Percentiles rank a stretch among this genome's conserved stretches.
Evolutionary conservation across 768 basidiomycete genomes (phyloP).

Genomic region (Serendipita sp.): DNA sequence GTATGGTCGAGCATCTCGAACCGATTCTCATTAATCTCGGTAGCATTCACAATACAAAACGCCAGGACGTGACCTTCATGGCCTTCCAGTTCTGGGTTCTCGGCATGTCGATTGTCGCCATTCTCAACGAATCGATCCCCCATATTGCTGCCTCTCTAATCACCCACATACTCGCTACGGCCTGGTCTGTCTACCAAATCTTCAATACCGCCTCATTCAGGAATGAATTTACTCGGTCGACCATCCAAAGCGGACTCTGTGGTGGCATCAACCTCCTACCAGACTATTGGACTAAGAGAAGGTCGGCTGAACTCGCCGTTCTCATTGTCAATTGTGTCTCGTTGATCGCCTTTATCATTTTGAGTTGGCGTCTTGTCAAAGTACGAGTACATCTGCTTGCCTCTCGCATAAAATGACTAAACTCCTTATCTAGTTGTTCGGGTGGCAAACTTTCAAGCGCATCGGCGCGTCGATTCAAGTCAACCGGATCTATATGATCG

Average conservation of each 20-base stretch:
- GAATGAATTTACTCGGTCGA: constrained; percentile 35
- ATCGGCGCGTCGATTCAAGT: constrained; percentile 61
- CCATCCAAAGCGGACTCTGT: constrained; percentile 47
- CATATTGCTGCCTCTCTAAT: constrained; percentile 57
- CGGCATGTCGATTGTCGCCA: constrained; percentile 58
- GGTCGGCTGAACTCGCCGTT: constrained; percentile 44
- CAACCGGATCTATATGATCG: constrained; percentile 57
- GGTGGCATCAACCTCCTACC: constrained; percentile 36
- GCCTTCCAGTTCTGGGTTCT: constrained; percentile 68
- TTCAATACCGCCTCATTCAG: constrained; percentile 42
- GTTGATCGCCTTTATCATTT: constrained; percentile 40
- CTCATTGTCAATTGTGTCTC: constrained; percentile 46
- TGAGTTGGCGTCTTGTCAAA: constrained; percentile 64
- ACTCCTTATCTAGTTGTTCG: constrained; percentile 34
- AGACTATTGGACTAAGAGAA: constrained; percentile 46
- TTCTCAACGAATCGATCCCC: constrained; percentile 64
- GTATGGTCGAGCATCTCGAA: constrained; percentile 16
- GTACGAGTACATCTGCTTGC: constrained; percentile 21
- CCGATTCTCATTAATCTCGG: not conserved
- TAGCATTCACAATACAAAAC: constrained; percentile 54
- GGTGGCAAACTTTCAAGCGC: constrained; percentile 81
- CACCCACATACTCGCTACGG: constrained; percentile 57
- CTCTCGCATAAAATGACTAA: not conserved
- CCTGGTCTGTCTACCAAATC: constrained; percentile 58
- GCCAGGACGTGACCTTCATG: constrained; percentile 65